These are phyloP conservation scores for Anisodus tanguticus DNA, from an alignment of 257 asterid genomes.

Conservation along the genomic window DNA sequence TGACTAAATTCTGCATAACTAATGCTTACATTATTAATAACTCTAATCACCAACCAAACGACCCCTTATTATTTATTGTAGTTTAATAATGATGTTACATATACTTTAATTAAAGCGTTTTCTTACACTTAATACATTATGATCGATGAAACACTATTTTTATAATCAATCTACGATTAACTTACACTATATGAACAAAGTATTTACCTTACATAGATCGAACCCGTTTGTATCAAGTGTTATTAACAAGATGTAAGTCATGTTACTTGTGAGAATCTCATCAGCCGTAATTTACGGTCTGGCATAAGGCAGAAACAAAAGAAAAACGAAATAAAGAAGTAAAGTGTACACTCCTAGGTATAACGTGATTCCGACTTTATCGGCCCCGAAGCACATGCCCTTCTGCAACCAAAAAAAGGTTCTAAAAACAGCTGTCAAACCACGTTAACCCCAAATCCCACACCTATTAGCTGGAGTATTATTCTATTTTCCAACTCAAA, in stretches of 20 bases:
- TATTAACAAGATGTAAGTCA: background rate
- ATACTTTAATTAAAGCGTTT: background rate
- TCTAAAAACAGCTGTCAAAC: slow-evolving; percentile 40
- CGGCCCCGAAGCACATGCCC: slow-evolving; percentile 41
- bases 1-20: no score
- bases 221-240: no score
- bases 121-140: no score
- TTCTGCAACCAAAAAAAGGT: slow-evolving; percentile 16
- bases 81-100: background rate
- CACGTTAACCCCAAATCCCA: slow-evolving; percentile 29
- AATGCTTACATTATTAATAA: no score
- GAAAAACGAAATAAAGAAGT: background rate
- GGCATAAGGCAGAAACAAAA: slow-evolving; percentile 8
- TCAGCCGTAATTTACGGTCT: background rate
- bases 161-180: no score
- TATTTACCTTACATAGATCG: no score
- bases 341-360: background rate
- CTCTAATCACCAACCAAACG: no score
- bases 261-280: background rate
- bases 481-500: background rate
- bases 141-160: background rate
- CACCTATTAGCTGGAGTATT: background rate
- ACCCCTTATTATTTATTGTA: no score
- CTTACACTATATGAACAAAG: no score
- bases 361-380: slow-evolving; percentile 24